Conservation (phyloP, 345 rosid genomes). For the Reutealis trisperma region DNA sequence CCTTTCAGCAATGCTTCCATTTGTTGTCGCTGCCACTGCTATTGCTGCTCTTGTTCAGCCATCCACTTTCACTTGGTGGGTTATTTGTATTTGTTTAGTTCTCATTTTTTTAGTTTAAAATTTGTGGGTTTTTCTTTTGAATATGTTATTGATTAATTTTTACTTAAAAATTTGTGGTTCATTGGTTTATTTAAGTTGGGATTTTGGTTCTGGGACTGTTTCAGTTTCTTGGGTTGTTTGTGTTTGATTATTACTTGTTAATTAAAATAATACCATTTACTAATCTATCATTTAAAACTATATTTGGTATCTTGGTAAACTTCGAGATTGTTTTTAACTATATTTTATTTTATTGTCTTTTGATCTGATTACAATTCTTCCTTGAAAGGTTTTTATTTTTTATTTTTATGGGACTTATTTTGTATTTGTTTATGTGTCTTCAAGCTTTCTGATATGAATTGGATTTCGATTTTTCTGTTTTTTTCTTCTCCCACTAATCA, state of each 20-base stretch:
- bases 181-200: background rate
- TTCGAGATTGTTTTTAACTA: background rate
- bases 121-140: background rate
- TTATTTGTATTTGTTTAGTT: background rate
- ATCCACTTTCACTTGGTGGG: constrained; percentile 83
- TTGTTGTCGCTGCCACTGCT: constrained; percentile 83
- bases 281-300: background rate
- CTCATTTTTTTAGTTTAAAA: background rate
- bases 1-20: constrained; percentile 87
- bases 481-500: background rate
- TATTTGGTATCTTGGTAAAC: background rate
- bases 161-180: background rate
- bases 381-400: background rate
- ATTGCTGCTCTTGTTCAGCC: constrained; percentile 83
- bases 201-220: constrained; percentile 7
- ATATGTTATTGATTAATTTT: background rate
- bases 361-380: background rate
- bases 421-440: background rate
- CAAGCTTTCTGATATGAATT: background rate
- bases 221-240: constrained; percentile 10
- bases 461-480: background rate
- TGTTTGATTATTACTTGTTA: background rate
- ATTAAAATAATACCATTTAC: background rate
- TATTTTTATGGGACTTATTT: background rate
- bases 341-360: background rate